Percentiles rank a stretch among this genome's conserved stretches.
phyloP scores from a whole-genome alignment of 306 rosid genomes.

The Arachis hypogaea region DNA sequence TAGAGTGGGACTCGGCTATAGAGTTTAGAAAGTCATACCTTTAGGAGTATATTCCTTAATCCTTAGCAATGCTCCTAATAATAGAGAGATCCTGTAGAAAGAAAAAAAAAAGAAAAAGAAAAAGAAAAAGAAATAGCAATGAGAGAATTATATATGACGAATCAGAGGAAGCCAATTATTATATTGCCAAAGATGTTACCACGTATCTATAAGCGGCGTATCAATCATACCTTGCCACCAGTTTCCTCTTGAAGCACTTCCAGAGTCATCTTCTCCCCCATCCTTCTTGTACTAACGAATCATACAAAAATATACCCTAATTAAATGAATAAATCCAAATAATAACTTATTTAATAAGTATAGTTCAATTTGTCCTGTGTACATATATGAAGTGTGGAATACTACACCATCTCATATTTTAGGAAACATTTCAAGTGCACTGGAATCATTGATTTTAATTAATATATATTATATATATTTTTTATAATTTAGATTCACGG shows the following conservation, averaged over 20 bases:
- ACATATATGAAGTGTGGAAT: neutral
- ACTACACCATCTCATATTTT: no score
- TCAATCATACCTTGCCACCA: conserved; percentile 85
- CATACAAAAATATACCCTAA: neutral
- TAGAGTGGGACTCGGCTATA: neutral
- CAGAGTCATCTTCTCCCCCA: conserved; percentile 75
- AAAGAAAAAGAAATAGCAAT: conserved; percentile 19
- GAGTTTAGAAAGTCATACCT: conserved; percentile 41
- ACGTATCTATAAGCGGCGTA: neutral
- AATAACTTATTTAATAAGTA: neutral
- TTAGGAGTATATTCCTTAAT: conserved; percentile 33
- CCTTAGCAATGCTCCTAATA: conserved; percentile 55
- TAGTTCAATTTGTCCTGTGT: conserved; percentile 5
- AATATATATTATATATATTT: no score
- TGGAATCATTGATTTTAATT: no score
- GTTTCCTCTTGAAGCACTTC: conserved; percentile 83
- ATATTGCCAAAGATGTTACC: neutral
- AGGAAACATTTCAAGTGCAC: no score
- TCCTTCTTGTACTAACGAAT: conserved; percentile 64
- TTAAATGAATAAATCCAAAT: conserved; percentile 1
- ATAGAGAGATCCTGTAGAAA: conserved; percentile 71
- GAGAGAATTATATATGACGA: conserved; percentile 3
- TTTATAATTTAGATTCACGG: no score
- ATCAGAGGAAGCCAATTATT: conserved; percentile 2
- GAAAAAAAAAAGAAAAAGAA: conserved; percentile 25